A percentile compares a stretch with the other conserved stretches of the same genome.
phyloP scores from a whole-genome alignment of 2,329 filamentous ascomycete genomes.

The Fonsecaea multimorphosa region DNA sequence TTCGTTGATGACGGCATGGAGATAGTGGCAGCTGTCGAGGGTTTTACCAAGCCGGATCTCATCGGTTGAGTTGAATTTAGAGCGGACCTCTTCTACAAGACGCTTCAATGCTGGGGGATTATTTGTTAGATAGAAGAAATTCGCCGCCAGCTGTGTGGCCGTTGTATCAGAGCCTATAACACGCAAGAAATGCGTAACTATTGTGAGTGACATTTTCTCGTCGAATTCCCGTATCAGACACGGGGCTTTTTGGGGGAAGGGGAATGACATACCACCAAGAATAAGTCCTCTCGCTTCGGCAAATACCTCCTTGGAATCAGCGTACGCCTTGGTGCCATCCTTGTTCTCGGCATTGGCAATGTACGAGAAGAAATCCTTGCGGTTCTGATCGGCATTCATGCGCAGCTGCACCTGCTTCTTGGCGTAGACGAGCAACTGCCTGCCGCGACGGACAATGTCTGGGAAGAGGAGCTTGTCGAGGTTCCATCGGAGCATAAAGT shows the following conservation, averaged over 20 bases:
- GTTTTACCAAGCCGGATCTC: constrained; percentile 47
- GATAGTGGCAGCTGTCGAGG: constrained; percentile 48
- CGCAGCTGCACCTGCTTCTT: constrained; percentile 5
- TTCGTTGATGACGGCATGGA: constrained; percentile 52
- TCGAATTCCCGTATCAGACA: neutral
- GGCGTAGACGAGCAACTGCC: constrained; percentile 11
- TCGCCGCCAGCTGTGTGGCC: constrained; percentile 41
- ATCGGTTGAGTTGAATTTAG: constrained; percentile 44
- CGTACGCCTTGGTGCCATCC: constrained; percentile 10
- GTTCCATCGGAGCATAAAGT: constrained; percentile 10
- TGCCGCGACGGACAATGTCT: constrained; percentile 6
- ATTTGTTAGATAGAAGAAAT: constrained; percentile 47
- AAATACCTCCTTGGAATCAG: constrained; percentile 10
- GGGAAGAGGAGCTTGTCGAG: constrained; percentile 19
- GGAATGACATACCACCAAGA: constrained; percentile 13
- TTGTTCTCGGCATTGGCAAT: constrained; percentile 14
- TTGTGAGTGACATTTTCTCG: neutral
- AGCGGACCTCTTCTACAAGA: constrained; percentile 44
- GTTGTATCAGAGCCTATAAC: constrained; percentile 30
- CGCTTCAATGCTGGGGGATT: constrained; percentile 43
- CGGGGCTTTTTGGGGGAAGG: neutral
- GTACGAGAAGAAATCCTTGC: constrained; percentile 20
- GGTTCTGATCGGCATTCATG: constrained; percentile 5
- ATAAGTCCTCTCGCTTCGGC: constrained; percentile 9
- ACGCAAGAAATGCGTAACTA: neutral